Evolutionary conservation across 148 eudicot genomes (phyloP), one percentile per base, ranked within the genome.

Genomic region (Chenopodium berlandieri): DNA sequence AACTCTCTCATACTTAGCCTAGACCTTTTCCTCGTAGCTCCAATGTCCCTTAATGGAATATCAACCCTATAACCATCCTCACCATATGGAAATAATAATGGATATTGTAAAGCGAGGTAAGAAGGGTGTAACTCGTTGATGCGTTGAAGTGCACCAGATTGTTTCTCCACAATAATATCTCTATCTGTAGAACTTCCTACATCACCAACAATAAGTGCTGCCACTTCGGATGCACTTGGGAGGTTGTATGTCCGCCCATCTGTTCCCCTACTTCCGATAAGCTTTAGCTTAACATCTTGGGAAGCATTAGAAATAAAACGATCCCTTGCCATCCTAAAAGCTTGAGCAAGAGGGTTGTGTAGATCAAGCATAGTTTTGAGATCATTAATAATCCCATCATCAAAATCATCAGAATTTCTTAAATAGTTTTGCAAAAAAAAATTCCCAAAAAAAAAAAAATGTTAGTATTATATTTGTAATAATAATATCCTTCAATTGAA

Each of bases 41-140:
- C 65, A 2, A 1, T 54, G 0, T 54, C 5, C 30, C 66, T 75
- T 30, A 62, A 27, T 5, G 23, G 13, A 1, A 78, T 78, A 16
- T 78, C 80, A 64, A 66, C 5, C 30, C 72, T 78, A 27, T 78
- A 78, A 19, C 73, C 62, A 27, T 79, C 75, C 37, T 79, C 66
- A 7, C 75, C 75, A 32, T 70, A 71, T 8, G 81, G 75, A 58
- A 79, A 79, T 3, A 79, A 20, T 31, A 79, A 56, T 0, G 68
- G 75, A 8, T 79, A 79, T 71, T 79, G 75, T 25, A 79, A 5
- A 6, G 67, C 32, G 1, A 79, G 14, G n/a, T 32, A 79, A 1
- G 50, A 37, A 14, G 67, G 82, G 34, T 71, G 68, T 9, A 71
- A 10, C 75, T 70, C 75, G 34, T 20, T 78, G 19, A 79, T 79